Conservation (phyloP, 139 green algal species). For the Klebsormidium nitens region DNA sequence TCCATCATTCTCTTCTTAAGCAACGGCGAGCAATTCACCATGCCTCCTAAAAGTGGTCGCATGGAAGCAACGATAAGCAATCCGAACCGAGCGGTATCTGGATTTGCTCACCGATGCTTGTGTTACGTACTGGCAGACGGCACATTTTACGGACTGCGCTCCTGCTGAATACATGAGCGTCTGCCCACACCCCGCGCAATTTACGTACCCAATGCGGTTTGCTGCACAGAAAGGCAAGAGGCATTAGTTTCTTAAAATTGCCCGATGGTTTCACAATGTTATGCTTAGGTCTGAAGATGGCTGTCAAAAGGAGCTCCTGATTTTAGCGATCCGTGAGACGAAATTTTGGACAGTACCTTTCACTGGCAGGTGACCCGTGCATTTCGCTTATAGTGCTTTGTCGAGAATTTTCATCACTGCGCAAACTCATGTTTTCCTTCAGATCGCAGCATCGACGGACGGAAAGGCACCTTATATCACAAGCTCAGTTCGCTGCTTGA, state of each 20-base stretch:
- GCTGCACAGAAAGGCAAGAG: constrained; percentile 20
- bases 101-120: constrained; percentile 34
- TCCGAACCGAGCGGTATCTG: too few relatives aligned
- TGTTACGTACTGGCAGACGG: constrained; percentile 84
- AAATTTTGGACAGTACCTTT: background rate
- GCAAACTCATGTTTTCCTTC: background rate
- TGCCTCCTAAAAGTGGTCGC: too few relatives aligned
- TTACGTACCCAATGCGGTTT: constrained; percentile 73
- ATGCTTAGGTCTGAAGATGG: background rate
- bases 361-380: background rate
- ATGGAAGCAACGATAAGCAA: too few relatives aligned
- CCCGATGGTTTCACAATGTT: background rate
- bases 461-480: background rate
- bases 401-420: background rate
- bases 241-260: background rate
- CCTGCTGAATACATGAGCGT: constrained; percentile 85
- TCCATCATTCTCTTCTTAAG: too few relatives aligned
- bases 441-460: background rate
- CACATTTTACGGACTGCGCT: constrained; percentile 86
- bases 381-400: background rate
- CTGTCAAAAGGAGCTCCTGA: background rate
- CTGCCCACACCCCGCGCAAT: constrained; percentile 79
- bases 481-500: background rate
- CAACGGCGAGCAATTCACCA: too few relatives aligned
- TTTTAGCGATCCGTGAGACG: background rate